phyloP scores from a whole-genome alignment of 352 stramenopile species.

The Globisporangium splendens region DNA sequence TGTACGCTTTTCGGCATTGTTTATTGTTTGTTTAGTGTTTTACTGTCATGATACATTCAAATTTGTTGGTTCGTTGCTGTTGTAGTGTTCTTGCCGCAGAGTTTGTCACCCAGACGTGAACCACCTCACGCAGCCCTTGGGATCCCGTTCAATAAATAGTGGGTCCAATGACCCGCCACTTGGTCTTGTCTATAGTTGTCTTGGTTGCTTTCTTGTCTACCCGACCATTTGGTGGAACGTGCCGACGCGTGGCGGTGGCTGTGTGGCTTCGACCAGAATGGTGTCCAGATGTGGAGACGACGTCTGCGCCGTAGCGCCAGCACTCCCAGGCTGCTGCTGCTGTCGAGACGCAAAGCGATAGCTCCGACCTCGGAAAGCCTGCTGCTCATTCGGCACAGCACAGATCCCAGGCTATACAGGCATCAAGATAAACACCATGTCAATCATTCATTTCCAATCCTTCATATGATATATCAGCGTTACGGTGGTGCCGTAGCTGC shows the following conservation, averaged over 20 bases:
- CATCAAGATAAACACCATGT: background rate
- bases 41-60: no score
- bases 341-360: slow-evolving; percentile 4
- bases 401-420: slow-evolving; percentile 61
- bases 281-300: slow-evolving; percentile 7
- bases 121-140: no score
- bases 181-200: no score
- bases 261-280: slow-evolving; percentile 1
- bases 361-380: slow-evolving; percentile 24
- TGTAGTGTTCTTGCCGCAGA: no score
- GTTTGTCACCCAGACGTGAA: no score
- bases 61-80: no score
- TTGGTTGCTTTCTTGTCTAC: background rate
- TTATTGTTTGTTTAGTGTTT: no score
- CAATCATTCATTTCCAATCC: background rate
- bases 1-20: no score
- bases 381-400: slow-evolving; percentile 69
- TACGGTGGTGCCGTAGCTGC: no score
- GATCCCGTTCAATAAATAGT: no score
- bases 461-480: background rate
- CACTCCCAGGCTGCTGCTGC: slow-evolving; percentile 3
- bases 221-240: slow-evolving; percentile 13
- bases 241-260: background rate
- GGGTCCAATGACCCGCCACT: no score
- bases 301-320: background rate